Evolutionary conservation across 805 yeast species (phyloP).

Genomic region (Debaryomyces castellii): DNA sequence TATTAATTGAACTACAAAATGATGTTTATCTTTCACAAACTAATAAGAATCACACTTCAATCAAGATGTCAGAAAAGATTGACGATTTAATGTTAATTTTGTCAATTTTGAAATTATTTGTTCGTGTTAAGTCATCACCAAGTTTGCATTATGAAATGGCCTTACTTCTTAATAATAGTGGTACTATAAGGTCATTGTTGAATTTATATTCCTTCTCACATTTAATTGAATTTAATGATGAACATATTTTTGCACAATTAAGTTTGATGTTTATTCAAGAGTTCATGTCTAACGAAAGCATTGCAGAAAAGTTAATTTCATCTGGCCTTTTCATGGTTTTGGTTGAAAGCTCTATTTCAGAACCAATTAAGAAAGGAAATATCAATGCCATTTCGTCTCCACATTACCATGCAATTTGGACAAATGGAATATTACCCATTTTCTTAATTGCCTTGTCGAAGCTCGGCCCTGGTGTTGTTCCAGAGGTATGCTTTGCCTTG

Average conservation of each 20-base stretch:
- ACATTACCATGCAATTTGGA: constrained; percentile 76
- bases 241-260: constrained; percentile 70
- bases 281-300: constrained; percentile 54
- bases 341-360: constrained; percentile 72
- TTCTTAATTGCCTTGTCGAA: constrained; percentile 57
- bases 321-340: constrained; percentile 65
- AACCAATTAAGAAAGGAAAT: constrained; percentile 63
- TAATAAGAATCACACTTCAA: constrained; percentile 29
- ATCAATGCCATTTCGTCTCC: constrained; percentile 52
- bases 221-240: constrained; percentile 55
- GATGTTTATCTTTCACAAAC: constrained; percentile 46
- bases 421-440: constrained; percentile 75
- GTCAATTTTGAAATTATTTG: constrained; percentile 60
- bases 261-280: constrained; percentile 69
- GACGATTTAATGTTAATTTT: constrained; percentile 67
- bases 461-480: constrained; percentile 61
- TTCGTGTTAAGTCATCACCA: constrained; percentile 46
- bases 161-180: constrained; percentile 51
- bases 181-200: constrained; percentile 60
- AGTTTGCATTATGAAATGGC: constrained; percentile 52
- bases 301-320: constrained; percentile 66
- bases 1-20: constrained; percentile 59
- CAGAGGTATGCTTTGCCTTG: constrained; percentile 65
- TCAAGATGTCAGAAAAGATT: constrained; percentile 46
- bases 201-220: constrained; percentile 70